These are phyloP conservation scores for Bauhinia variegata DNA, from an alignment of 306 rosid genomes.

Conservation along the genomic window DNA sequence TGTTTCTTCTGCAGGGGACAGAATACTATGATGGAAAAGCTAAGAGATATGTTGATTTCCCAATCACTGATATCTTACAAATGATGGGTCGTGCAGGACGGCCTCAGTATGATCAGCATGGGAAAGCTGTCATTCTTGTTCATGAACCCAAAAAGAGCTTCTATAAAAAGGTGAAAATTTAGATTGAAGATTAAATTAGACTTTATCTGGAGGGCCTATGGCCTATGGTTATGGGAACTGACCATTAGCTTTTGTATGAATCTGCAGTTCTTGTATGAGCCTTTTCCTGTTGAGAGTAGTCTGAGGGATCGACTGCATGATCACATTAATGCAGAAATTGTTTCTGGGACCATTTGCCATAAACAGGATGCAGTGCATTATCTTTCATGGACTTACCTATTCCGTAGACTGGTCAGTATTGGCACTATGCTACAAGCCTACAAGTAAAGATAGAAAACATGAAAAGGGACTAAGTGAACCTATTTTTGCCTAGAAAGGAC, in stretches of 20 bases:
- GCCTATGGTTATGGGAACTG: slow-evolving; percentile 34
- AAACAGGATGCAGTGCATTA: slow-evolving; percentile 95
- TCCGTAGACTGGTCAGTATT: slow-evolving; percentile 87
- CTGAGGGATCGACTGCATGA: slow-evolving; percentile 84
- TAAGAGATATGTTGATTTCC: slow-evolving; percentile 94
- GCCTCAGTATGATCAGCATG: slow-evolving; percentile 97
- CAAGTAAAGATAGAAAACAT: background rate
- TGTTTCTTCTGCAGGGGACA: slow-evolving; percentile 71
- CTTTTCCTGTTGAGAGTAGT: slow-evolving; percentile 98
- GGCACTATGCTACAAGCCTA: slow-evolving; percentile 7
- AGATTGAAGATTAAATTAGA: slow-evolving; percentile 27
- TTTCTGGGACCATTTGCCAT: slow-evolving; percentile 91
- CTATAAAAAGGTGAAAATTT: slow-evolving; percentile 78
- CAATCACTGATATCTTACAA: slow-evolving; percentile 96
- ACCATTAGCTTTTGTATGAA: slow-evolving; percentile 33
- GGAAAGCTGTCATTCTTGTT: slow-evolving; percentile 98
- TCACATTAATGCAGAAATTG: slow-evolving; percentile 91
- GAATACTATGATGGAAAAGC: slow-evolving; percentile 88
- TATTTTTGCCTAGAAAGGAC: slow-evolving; percentile 1
- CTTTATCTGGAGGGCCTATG: slow-evolving; percentile 8
- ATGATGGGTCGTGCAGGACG: slow-evolving; percentile 99
- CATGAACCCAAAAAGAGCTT: slow-evolving; percentile 98
- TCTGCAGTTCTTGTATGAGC: slow-evolving; percentile 92
- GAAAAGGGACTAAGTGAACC: slow-evolving; percentile 10
- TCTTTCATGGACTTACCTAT: slow-evolving; percentile 95